A percentile compares a stretch with the other conserved stretches of the same genome.
Conservation (phyloP, 495 filamentous ascomycete genomes). For the Neurospora africana region DNA sequence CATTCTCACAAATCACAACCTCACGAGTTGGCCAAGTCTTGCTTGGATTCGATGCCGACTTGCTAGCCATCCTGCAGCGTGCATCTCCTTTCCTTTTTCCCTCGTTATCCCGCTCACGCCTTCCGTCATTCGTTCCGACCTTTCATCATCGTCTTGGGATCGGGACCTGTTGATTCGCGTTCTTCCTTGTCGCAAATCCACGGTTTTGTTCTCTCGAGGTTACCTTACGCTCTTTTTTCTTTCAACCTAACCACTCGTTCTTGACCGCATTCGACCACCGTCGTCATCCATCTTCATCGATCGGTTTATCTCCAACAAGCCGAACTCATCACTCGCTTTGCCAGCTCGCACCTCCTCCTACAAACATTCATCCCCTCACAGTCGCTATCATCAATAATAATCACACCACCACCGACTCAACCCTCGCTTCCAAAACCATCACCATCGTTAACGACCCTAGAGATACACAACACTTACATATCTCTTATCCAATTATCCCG, state of each 20-base stretch:
- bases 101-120: not conserved
- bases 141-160: not conserved
- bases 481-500: not conserved
- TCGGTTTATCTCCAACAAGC: not conserved
- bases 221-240: not conserved
- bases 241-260: not conserved
- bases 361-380: not conserved
- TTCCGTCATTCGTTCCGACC: not conserved
- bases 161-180: not conserved
- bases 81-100: not conserved
- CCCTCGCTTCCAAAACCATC: not conserved
- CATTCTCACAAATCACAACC: not conserved
- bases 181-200: not conserved
- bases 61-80: not conserved
- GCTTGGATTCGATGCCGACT: not conserved
- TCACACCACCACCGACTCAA: not conserved
- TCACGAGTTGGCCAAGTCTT: not conserved
- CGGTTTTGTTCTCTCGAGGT: not conserved
- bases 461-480: not conserved
- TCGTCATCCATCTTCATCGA: not conserved
- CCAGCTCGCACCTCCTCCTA: not conserved
- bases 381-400: not conserved
- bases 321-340: not conserved
- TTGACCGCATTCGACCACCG: not conserved
- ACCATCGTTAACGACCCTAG: not conserved